These are phyloP conservation scores for Trametes sanguinea DNA, from an alignment of 768 basidiomycete species.

Conservation along the genomic window DNA sequence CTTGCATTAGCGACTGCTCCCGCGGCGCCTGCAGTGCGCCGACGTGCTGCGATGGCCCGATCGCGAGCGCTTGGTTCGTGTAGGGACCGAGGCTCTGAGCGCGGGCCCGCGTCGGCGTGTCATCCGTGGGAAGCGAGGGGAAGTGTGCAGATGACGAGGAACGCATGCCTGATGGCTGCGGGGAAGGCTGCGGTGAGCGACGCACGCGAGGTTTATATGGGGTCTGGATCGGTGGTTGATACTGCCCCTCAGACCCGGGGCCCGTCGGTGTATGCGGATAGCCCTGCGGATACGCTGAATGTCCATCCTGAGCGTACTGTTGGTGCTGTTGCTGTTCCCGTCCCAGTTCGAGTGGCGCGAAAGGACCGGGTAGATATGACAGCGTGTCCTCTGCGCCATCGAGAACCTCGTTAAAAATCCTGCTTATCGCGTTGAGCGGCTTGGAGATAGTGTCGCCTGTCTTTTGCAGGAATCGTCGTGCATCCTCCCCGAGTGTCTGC, in stretches of 20 bases:
- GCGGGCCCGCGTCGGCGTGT: conserved; percentile 50
- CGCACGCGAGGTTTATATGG: conserved; percentile 78
- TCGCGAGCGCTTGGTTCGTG: conserved; percentile 49
- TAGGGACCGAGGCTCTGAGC: conserved; percentile 37
- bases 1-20: conserved; percentile 44
- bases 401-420: conserved; percentile 84
- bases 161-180: conserved; percentile 24
- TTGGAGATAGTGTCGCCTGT: conserved; percentile 91
- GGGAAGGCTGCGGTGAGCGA: conserved; percentile 31
- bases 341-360: conserved; percentile 66
- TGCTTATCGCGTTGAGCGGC: conserved; percentile 85
- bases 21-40: conserved; percentile 30
- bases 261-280: conserved; percentile 45
- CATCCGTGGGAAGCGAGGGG: conserved; percentile 38
- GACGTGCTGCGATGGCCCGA: conserved; percentile 49
- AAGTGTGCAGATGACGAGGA: conserved; percentile 35
- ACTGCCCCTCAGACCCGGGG: conserved; percentile 31
- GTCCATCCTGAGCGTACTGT: conserved; percentile 34
- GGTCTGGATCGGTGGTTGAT: conserved; percentile 44
- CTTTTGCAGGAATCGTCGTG: conserved; percentile 80
- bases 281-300: conserved; percentile 29
- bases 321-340: conserved; percentile 47
- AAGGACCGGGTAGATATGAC: conserved; percentile 66
- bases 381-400: conserved; percentile 70
- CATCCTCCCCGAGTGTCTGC: conserved; percentile 62